phyloP scores from a whole-genome alignment of 2,329 filamentous ascomycete species.

The Talaromyces amestolkiae region DNA sequence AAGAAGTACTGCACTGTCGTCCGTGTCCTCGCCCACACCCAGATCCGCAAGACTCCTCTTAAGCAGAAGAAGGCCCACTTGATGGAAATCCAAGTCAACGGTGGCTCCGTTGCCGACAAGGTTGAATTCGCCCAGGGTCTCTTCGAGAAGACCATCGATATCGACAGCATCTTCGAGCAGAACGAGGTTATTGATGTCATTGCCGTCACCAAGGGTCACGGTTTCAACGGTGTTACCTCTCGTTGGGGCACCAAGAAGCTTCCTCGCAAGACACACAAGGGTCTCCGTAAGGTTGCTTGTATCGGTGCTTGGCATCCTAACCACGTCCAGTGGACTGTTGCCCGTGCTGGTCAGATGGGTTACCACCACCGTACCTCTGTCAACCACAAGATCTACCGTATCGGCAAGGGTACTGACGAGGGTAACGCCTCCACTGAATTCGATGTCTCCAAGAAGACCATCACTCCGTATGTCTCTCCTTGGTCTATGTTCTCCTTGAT shows the following conservation, averaged over 20 bases:
- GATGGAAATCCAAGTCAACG: conserved; percentile 99
- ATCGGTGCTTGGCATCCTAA: conserved; percentile 99
- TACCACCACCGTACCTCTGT: conserved; percentile 99
- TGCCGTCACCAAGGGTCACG: conserved; percentile 99
- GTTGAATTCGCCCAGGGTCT: conserved; percentile 91
- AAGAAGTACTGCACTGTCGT: conserved; percentile 99
- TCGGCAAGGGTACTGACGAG: conserved; percentile 88
- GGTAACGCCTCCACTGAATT: conserved; percentile 91
- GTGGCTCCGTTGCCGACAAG: conserved; percentile 93
- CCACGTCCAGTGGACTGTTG: conserved; percentile 99
- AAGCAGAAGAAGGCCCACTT: conserved; percentile 99
- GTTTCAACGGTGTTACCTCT: conserved; percentile 93
- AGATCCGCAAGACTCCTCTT: conserved; percentile 97
- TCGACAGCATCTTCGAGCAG: conserved; percentile 95
- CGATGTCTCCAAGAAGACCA: conserved; percentile 98
- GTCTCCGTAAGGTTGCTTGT: conserved; percentile 99
- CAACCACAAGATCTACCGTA: conserved; percentile 99
- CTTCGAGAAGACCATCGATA: conserved; percentile 97
- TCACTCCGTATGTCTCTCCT: conserved; percentile 82
- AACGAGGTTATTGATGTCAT: conserved; percentile 99
- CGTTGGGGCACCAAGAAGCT: conserved; percentile 99
- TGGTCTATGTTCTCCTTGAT: not conserved
- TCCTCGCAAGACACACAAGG: conserved; percentile 99
- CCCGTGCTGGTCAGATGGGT: conserved; percentile 98
- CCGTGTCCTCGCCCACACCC: conserved; percentile 98